Base-by-base conservation (phyloP, 2,329 filamentous ascomycete species). In the Neocucurbitaria cava region DNA sequence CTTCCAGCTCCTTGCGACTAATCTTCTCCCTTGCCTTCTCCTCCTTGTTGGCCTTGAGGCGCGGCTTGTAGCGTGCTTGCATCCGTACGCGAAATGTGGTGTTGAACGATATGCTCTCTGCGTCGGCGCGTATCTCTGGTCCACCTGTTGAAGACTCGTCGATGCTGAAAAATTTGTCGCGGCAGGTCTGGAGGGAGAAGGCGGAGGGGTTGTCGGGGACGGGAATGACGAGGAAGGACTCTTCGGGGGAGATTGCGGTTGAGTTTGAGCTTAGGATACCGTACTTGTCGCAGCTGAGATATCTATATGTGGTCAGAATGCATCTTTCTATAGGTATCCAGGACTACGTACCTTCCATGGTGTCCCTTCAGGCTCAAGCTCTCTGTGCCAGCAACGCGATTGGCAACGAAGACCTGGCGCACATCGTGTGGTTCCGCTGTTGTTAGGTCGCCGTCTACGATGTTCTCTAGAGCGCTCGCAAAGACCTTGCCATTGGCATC, bases 351-450 rank as follows among this genome's bases (percentile, higher is more conserved):
- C 89, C 86, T 89, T 59, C 92, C 93, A 76, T 97, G 91, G 66
- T 94, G 90, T 0, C 92, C 91, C 77, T 96, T 97, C 76, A 99
- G 90, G 53, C 90, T 89, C 65, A 91, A 89, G 30, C 84, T 83
- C 60, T 96, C 91, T 1, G 90, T 94, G 3, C 94, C 94, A 0
- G 89, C 85, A 11, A 97, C 88, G 62, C 85, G 85, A 65, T 90
- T 96, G 56, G 91, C 92, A 61, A 98, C 86, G 91, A 94, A 99
- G 15, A 99, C 95, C 79, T 97, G 93, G 56, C 94, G 83, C 56
- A 98, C 93, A 74, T 98, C 93, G 76, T 97, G 93, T 45, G 95
- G 95, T 78, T 99, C 95, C 8, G 94, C 92, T 5, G 87, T 96
- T n/a, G 83, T 76, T 3, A 91, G 85, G 71, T 96, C 89, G 23